Conservation (phyloP, 495 filamentous ascomycete species). For the Elasticomyces elasticus region DNA sequence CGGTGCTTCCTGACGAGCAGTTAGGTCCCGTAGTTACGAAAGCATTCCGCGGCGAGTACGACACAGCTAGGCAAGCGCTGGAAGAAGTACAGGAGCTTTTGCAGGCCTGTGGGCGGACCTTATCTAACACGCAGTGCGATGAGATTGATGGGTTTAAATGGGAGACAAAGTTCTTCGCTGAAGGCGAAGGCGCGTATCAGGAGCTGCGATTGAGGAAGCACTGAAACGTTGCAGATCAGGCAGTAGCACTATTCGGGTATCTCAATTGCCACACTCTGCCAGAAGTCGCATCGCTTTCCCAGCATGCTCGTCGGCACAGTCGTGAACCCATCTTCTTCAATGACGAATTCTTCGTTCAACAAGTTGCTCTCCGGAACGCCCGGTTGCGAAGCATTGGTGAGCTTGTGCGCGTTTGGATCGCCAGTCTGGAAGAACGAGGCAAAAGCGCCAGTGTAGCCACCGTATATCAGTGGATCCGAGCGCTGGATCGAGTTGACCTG, state of each 20-base stretch:
- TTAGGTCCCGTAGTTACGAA: neutral
- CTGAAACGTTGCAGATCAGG: no score
- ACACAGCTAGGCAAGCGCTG: neutral
- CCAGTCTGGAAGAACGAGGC: slow-evolving; percentile 51
- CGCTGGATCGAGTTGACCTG: slow-evolving; percentile 44
- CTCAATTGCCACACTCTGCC: slow-evolving; percentile 35
- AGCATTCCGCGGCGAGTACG: neutral
- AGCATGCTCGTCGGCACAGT: slow-evolving; percentile 33
- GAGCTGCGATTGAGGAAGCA: neutral
- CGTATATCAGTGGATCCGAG: slow-evolving; percentile 43
- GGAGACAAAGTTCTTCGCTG: neutral
- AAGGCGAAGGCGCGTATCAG: neutral
- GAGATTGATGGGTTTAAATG: neutral
- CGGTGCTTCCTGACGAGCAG: neutral
- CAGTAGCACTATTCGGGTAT: slow-evolving; percentile 11
- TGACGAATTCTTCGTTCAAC: slow-evolving; percentile 42
- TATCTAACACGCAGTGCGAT: neutral
- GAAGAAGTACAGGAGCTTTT: neutral
- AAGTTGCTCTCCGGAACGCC: slow-evolving; percentile 37
- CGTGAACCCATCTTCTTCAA: slow-evolving; percentile 37
- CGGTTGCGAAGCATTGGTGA: slow-evolving; percentile 38
- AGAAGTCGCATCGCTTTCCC: slow-evolving; percentile 44
- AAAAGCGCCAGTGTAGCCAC: slow-evolving; percentile 50
- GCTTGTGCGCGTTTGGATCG: slow-evolving; percentile 48
- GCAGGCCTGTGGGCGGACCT: neutral